Evolutionary conservation across 1,284 basidiomycete genomes (phyloP), one percentile per base, ranked within the genome.

Genomic region (Fomitiporia mediterranea): DNA sequence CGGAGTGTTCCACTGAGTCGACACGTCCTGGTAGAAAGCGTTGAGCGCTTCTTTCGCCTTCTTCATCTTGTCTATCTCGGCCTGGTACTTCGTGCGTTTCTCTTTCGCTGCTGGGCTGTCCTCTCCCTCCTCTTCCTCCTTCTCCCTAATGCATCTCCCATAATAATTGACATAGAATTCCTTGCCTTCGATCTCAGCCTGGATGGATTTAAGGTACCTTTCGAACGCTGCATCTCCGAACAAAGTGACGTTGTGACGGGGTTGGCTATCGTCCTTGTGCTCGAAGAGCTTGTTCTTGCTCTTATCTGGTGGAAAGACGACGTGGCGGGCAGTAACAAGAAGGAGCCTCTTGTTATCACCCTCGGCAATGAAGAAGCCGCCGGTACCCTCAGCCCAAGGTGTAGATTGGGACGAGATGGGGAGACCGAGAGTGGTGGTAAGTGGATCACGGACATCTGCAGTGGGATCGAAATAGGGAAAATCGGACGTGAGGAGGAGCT

Each of bases 361-460:
- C 43, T 68, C 67, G 53, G 47, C 35, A 60, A 75, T 47, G 62
- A 67, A 74, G 54, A 75, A 62, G 6, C 67, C 67, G 7, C 62
- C 66, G 19, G 70, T 73, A 1, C 72, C 70, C 53, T 69, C 56
- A 47, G 25, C 5, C 23, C 23, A 46, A 27, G 43, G 43, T 27
- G 23, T 28, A 51, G 35, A 47, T 61, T 52, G 3, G 60, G 61
- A 2, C 27, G 51, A 57, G 56, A 68, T 67, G 19, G 60, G 58
- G 53, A 68, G 53, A 55, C 67, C 62, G 34, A 68, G 66, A 6
- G 65, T n/a, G 51, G 61, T 59, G 52, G 66, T 60, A 56, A 69
- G 58, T 3, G 65, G 64, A 19, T 63, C 62, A 49, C 57, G 57
- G 48, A 64, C 30, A 13, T 38, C 39, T 15, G 17, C 49, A 21